Conservation (phyloP, 331 rosid species). For the Telfairia occidentalis region DNA sequence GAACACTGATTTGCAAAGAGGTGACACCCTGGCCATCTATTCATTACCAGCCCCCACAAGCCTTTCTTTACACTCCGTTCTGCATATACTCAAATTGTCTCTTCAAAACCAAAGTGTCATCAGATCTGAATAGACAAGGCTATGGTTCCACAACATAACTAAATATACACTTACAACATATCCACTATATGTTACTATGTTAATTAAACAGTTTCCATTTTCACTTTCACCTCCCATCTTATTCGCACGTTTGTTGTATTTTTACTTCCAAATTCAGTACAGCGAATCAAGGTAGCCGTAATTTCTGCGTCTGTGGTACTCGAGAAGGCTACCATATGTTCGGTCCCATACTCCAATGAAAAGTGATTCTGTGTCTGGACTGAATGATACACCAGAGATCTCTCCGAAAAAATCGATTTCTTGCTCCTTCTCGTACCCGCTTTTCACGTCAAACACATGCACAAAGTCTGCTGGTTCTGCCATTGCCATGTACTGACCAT, state of each 20-base stretch:
- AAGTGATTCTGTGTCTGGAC: constrained; percentile 87
- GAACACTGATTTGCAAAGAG: not conserved
- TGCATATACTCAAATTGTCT: not conserved
- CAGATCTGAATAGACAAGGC: not conserved
- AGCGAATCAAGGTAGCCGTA: constrained; percentile 49
- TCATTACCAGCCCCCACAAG: constrained; percentile 5
- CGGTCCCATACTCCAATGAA: constrained; percentile 85
- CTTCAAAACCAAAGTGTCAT: constrained; percentile 3
- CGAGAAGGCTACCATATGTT: constrained; percentile 83
- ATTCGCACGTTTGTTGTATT: constrained; percentile 8
- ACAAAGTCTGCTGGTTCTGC: constrained; percentile 95
- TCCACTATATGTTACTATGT: constrained; percentile 8
- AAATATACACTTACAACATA: constrained; percentile 32
- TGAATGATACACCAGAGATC: constrained; percentile 80
- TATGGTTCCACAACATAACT: constrained; percentile 12
- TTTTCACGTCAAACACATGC: constrained; percentile 64
- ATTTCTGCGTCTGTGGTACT: constrained; percentile 53
- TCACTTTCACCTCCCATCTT: constrained; percentile 17
- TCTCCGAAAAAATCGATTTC: constrained; percentile 86
- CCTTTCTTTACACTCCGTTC: constrained; percentile 12
- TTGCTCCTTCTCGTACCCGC: constrained; percentile 70
- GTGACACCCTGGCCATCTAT: constrained; percentile 7
- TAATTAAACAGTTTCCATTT: constrained; percentile 5
- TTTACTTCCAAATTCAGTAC: constrained; percentile 12
- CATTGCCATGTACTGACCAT: constrained; percentile 77